These are phyloP conservation scores for Pseudogymnoascus sp. DNA, from an alignment of 2,329 filamentous ascomycete species.

Conservation along the genomic window DNA sequence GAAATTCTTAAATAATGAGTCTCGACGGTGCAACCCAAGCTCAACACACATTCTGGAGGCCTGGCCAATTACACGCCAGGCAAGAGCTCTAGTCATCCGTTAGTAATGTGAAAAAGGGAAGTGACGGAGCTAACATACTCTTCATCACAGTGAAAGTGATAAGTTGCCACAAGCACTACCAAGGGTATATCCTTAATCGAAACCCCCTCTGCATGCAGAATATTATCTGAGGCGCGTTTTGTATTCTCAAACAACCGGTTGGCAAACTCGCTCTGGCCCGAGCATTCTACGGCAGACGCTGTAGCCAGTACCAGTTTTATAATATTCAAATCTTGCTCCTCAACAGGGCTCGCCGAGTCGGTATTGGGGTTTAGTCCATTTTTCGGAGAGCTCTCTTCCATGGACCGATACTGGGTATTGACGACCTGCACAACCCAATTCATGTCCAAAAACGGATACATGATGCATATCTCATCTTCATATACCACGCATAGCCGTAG, in stretches of 20 bases:
- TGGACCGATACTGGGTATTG: constrained; percentile 61
- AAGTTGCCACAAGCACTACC: constrained; percentile 55
- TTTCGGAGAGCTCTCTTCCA: constrained; percentile 41
- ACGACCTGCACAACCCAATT: constrained; percentile 64
- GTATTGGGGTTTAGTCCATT: constrained; percentile 34
- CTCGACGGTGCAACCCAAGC: constrained; percentile 73
- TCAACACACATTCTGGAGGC: constrained; percentile 73
- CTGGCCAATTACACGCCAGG: constrained; percentile 81
- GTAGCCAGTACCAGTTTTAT: constrained; percentile 80
- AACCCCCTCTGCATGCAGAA: constrained; percentile 45
- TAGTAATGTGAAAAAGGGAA: background rate
- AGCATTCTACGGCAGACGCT: constrained; percentile 68
- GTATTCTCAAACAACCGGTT: constrained; percentile 69
- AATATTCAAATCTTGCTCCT: constrained; percentile 58
- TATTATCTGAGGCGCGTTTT: constrained; percentile 60
- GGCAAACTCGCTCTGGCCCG: constrained; percentile 70
- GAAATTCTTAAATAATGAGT: constrained; percentile 62
- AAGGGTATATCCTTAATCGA: constrained; percentile 53
- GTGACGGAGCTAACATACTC: constrained; percentile 37
- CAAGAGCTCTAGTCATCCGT: constrained; percentile 44
- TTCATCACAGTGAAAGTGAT: constrained; percentile 78
- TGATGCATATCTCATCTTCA: constrained; percentile 83
- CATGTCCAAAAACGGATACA: constrained; percentile 82
- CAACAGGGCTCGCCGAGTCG: constrained; percentile 41
- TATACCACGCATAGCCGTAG: constrained; percentile 70